phyloP scores from a whole-genome alignment of 129 eudicot species.

The Flaveria brownii region DNA sequence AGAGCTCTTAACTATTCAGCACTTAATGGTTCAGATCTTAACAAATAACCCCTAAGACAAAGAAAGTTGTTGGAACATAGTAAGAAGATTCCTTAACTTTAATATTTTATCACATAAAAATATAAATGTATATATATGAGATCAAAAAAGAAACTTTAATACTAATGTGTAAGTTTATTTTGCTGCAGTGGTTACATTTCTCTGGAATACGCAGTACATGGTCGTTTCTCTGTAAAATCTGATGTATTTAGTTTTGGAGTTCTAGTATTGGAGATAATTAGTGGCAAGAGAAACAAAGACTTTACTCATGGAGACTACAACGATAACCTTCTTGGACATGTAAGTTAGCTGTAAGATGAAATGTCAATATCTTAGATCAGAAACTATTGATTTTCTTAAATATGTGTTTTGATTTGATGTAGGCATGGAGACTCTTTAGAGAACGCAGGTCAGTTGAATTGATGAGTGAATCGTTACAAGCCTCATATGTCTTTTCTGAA shows the following conservation, averaged over 20 bases:
- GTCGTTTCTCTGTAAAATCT: slow-evolving; percentile 32
- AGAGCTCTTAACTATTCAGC: too few relatives aligned
- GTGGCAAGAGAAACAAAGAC: slow-evolving; percentile 36
- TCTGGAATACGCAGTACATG: slow-evolving; percentile 36
- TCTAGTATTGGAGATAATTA: slow-evolving; percentile 30
- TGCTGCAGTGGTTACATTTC: slow-evolving; percentile 32
- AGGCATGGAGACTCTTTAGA: slow-evolving; percentile 33
- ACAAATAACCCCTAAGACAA: slow-evolving; percentile 6
- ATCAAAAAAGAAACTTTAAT: background rate
- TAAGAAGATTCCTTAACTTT: slow-evolving; percentile 24
- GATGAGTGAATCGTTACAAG: background rate
- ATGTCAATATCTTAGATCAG: background rate
- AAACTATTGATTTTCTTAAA: background rate
- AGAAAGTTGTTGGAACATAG: slow-evolving; percentile 45
- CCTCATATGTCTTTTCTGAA: background rate
- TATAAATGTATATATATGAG: background rate
- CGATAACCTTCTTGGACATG: slow-evolving; percentile 52
- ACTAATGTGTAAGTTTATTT: background rate
- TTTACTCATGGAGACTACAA: slow-evolving; percentile 25
- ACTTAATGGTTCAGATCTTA: too few relatives aligned
- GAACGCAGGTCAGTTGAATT: slow-evolving; percentile 23
- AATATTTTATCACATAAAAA: background rate
- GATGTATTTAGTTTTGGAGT: slow-evolving; percentile 41
- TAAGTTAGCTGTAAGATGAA: slow-evolving; percentile 25
- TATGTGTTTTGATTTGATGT: slow-evolving; percentile 16